A percentile compares a stretch with the other conserved stretches of the same genome.
phyloP scores from a whole-genome alignment of 2,329 filamentous ascomycete species.

The Fusarium liriodendri region DNA sequence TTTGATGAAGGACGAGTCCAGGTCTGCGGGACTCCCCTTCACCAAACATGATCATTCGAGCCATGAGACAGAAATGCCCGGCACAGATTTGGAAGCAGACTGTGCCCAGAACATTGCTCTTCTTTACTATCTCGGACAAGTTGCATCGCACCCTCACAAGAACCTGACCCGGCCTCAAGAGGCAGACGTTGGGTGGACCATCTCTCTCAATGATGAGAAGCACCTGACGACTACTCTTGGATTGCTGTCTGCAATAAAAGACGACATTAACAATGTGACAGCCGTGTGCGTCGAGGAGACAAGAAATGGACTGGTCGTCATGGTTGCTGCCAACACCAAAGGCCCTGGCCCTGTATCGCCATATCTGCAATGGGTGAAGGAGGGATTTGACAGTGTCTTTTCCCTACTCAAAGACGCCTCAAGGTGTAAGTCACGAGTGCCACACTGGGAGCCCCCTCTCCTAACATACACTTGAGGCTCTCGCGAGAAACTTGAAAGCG shows the following conservation, averaged over 20 bases:
- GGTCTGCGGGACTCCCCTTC: neutral
- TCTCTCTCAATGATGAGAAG: constrained; percentile 28
- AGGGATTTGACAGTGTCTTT: constrained; percentile 31
- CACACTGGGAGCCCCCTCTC: too few relatives aligned
- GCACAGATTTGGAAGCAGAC: neutral
- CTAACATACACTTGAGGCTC: constrained; percentile 1
- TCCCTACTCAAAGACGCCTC: neutral
- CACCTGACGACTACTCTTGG: constrained; percentile 27
- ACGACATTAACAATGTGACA: constrained; percentile 18
- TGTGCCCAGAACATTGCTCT: constrained; percentile 30
- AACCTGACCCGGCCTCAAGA: neutral
- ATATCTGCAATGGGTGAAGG: constrained; percentile 26
- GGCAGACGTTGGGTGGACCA: neutral
- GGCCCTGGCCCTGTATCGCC: neutral
- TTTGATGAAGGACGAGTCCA: neutral
- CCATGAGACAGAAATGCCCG: neutral
- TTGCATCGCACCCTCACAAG: constrained; percentile 1
- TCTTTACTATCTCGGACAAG: constrained; percentile 17
- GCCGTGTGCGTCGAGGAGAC: constrained; percentile 36
- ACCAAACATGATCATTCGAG: neutral
- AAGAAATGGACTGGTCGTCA: constrained; percentile 4
- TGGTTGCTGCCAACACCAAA: constrained; percentile 36
- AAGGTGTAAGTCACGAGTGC: neutral
- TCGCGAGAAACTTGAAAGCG: neutral
- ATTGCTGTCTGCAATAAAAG: constrained; percentile 30